A percentile compares a stretch with the other conserved stretches of the same genome.
These are phyloP conservation scores for Mucor piriformis DNA, from an alignment of 371 early-diverging fungal genomes.

Conservation along the genomic window DNA sequence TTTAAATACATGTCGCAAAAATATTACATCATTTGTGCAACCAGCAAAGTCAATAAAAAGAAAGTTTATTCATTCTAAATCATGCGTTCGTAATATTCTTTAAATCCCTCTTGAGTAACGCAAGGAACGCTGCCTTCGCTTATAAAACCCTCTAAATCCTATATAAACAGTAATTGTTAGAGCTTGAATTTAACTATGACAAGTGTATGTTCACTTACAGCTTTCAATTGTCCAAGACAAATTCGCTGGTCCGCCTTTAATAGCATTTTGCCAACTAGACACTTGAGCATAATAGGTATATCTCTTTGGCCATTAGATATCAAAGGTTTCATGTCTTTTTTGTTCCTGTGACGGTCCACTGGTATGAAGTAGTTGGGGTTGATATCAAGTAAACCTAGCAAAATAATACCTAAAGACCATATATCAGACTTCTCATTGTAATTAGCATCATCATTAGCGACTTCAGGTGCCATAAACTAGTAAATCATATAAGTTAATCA, in stretches of 20 bases:
- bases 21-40: neutral
- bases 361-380: neutral
- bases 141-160: neutral
- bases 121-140: neutral
- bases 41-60: neutral
- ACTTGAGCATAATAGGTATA: too few species aligned
- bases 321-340: too few species aligned
- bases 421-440: conserved; percentile 5
- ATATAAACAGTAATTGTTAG: too few species aligned
- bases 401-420: conserved; percentile 3
- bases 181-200: too few species aligned
- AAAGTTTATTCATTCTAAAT: neutral
- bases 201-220: too few species aligned
- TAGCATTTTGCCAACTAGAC: too few species aligned
- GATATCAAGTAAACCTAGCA: neutral
- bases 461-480: conserved; percentile 16
- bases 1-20: conserved; percentile 4
- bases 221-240: too few species aligned
- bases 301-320: too few species aligned
- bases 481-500: too few species aligned
- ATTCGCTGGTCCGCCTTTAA: too few species aligned
- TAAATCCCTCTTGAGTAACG: neutral
- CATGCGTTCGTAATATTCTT: neutral
- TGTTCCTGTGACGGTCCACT: neutral
- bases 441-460: neutral